phyloP scores from a whole-genome alignment of 176 grass and related monocot species.

The Hordeum marinum region DNA sequence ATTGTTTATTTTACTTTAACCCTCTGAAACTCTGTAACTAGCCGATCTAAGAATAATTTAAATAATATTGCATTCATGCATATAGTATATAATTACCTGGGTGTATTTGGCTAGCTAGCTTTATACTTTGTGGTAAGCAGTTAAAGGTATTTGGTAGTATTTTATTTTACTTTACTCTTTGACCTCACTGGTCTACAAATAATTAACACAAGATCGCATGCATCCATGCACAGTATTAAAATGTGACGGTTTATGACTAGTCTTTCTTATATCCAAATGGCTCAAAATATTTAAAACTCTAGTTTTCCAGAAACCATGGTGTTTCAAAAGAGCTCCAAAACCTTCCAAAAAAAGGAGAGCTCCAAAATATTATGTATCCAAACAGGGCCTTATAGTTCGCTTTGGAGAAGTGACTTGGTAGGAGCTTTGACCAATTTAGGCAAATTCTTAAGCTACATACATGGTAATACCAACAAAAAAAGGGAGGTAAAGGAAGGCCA shows the following conservation, averaged over 20 bases:
- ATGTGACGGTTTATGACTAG: not conserved
- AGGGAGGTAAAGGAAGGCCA: not conserved
- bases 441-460: not conserved
- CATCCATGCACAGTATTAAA: not conserved
- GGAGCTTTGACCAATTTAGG: not conserved
- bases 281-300: not conserved
- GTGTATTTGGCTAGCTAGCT: not conserved
- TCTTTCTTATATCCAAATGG: not conserved
- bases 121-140: not conserved
- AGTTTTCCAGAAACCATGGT: not conserved
- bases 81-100: not conserved
- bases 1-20: not conserved
- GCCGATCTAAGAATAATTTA: not conserved
- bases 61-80: not conserved
- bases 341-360: not conserved
- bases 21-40: not conserved
- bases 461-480: not conserved
- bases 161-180: not conserved
- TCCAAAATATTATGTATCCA: not conserved
- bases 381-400: not conserved
- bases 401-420: not conserved
- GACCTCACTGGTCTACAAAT: not conserved
- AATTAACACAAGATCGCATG: not conserved
- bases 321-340: not conserved
- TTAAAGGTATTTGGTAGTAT: not conserved